Percentiles rank a stretch among this genome's conserved stretches.
Evolutionary conservation across 108 stramenopile genomes (phyloP).

Genomic region (Nitzschia sp.): DNA sequence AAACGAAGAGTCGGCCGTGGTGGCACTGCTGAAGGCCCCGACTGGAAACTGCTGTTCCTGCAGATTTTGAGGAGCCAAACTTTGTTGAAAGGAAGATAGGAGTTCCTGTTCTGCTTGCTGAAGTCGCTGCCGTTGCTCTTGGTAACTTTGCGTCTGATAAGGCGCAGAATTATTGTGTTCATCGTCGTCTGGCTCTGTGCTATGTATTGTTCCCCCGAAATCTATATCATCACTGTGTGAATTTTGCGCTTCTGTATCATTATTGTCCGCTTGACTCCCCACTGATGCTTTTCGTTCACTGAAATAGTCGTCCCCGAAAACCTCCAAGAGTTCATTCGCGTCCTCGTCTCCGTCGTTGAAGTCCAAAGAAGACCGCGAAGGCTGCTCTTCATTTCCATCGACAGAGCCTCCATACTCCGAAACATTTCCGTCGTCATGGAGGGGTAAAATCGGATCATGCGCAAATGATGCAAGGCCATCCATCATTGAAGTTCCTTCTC

Average conservation of each 20-base stretch:
- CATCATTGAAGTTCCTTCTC: too few relatives aligned
- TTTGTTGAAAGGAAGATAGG: too few relatives aligned
- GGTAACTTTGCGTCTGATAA: too few relatives aligned
- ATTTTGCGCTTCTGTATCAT: too few relatives aligned
- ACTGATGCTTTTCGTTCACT: not conserved
- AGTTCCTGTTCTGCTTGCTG: not conserved
- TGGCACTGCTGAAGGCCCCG: too few relatives aligned
- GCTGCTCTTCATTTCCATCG: not conserved
- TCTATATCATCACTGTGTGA: too few relatives aligned
- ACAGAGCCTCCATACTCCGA: not conserved
- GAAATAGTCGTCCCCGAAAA: not conserved
- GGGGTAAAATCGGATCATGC: constrained; percentile 1
- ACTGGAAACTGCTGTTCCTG: too few relatives aligned
- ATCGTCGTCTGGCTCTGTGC: not conserved
- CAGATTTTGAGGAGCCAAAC: too few relatives aligned
- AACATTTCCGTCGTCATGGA: not conserved
- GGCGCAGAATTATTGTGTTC: too few relatives aligned
- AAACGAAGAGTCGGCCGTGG: too few relatives aligned
- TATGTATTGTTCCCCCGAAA: not conserved
- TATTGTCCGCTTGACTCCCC: too few relatives aligned
- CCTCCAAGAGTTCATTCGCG: not conserved
- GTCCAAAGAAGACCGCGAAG: not conserved
- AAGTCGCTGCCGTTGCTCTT: not conserved
- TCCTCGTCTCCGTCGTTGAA: not conserved
- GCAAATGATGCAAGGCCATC: constrained; percentile 11